Evolutionary conservation across 106 monocot genomes (phyloP).

Genomic region (Apostasia shenzhenica): DNA sequence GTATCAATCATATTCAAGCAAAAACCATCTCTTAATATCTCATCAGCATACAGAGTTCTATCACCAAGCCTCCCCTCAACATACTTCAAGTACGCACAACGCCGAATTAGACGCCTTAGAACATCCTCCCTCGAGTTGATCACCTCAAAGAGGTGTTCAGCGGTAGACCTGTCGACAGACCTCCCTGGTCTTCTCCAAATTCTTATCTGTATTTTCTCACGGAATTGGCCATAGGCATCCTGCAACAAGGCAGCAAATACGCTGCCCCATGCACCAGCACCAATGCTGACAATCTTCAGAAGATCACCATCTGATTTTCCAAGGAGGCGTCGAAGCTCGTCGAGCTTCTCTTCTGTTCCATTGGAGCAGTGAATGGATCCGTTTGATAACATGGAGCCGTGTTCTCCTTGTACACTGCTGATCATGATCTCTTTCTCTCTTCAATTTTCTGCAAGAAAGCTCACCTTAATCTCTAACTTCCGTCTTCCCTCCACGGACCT

Average conservation of each 20-base stretch:
- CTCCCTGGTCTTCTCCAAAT: conserved; percentile 57
- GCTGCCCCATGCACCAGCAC: conserved; percentile 71
- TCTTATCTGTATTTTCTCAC: conserved; percentile 53
- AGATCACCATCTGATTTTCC: conserved; percentile 46
- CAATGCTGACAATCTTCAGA: conserved; percentile 48
- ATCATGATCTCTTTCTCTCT: conserved; percentile 26
- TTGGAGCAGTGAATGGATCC: conserved; percentile 28
- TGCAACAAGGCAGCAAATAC: conserved; percentile 55
- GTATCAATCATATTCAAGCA: conserved; percentile 77
- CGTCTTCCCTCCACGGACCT: neutral
- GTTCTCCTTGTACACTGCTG: conserved; percentile 19
- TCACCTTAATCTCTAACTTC: neutral
- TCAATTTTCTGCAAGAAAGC: neutral
- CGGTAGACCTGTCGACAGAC: conserved; percentile 41
- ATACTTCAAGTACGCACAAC: conserved; percentile 61
- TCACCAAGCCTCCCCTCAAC: conserved; percentile 62
- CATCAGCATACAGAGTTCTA: conserved; percentile 50
- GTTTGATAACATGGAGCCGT: conserved; percentile 24
- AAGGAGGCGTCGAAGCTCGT: conserved; percentile 44
- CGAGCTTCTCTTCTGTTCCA: conserved; percentile 33
- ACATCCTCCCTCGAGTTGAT: conserved; percentile 65
- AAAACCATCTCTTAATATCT: conserved; percentile 63
- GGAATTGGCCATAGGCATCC: conserved; percentile 44
- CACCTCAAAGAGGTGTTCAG: conserved; percentile 60
- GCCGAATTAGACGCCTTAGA: conserved; percentile 40